A percentile compares a stretch with the other conserved stretches of the same genome.
Evolutionary conservation across 1,284 basidiomycete genomes (phyloP).

Genomic region (Pyrrhoderma noxium): DNA sequence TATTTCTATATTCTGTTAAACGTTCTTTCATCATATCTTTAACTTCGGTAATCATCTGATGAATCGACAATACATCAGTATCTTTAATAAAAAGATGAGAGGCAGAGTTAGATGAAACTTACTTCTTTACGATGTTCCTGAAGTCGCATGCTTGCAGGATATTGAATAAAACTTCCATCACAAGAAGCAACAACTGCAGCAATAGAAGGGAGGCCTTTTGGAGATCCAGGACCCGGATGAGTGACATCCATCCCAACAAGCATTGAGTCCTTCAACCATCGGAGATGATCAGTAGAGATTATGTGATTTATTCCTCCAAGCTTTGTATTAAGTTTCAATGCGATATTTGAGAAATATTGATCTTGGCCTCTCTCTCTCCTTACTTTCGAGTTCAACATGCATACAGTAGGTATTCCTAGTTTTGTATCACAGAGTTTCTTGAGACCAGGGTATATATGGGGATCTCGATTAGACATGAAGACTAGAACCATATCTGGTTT

Average conservation of each 20-base stretch:
- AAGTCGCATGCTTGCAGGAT: constrained; percentile 56
- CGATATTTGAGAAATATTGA: constrained; percentile 72
- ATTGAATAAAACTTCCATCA: constrained; percentile 61
- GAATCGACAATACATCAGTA: constrained; percentile 12
- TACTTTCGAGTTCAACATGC: constrained; percentile 24
- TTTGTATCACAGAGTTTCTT: constrained; percentile 36
- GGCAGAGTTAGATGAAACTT: constrained; percentile 31
- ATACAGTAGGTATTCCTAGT: constrained; percentile 30
- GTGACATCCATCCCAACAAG: constrained; percentile 77
- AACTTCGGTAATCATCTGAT: constrained; percentile 60
- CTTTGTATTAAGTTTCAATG: constrained; percentile 63
- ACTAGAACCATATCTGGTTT: constrained; percentile 12
- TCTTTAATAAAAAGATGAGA: no score
- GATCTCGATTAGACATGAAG: constrained; percentile 14
- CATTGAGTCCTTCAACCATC: constrained; percentile 70
- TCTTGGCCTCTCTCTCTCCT: constrained; percentile 41
- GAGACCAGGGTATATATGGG: constrained; percentile 26
- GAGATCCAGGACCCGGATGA: constrained; percentile 46
- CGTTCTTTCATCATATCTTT: constrained; percentile 62
- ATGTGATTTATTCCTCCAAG: constrained; percentile 71
- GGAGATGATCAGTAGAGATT: constrained; percentile 46
- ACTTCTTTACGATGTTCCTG: constrained; percentile 60
- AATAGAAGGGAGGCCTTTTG: constrained; percentile 46
- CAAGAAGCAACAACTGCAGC: constrained; percentile 70
- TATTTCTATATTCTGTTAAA: constrained; percentile 47